These are phyloP conservation scores for Daldinia eschscholtzii DNA, from an alignment of 2,329 filamentous ascomycete genomes.

Conservation along the genomic window DNA sequence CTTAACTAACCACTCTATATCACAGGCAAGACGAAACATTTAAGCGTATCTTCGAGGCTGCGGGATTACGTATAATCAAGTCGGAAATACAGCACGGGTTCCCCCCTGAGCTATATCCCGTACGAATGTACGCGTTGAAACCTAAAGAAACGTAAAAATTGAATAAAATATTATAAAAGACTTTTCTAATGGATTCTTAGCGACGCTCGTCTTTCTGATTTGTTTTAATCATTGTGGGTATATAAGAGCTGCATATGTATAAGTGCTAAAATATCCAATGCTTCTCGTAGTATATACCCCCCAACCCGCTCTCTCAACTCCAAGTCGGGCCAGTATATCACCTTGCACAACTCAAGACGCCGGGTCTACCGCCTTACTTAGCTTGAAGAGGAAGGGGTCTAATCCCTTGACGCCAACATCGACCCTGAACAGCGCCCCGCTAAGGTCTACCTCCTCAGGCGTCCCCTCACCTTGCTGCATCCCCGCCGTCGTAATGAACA, in stretches of 20 bases:
- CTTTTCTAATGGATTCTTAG: background rate
- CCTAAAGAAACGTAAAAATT: slow-evolving; percentile 53
- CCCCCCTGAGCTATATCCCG: slow-evolving; percentile 71
- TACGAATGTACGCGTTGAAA: slow-evolving; percentile 82
- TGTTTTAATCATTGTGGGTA: background rate
- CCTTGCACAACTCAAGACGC: slow-evolving; percentile 15
- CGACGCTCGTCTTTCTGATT: background rate
- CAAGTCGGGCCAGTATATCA: background rate
- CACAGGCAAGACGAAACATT: slow-evolving; percentile 78
- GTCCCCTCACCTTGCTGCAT: slow-evolving; percentile 75
- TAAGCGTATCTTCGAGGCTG: slow-evolving; percentile 74
- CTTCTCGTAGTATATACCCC: background rate
- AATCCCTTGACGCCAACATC: slow-evolving; percentile 80
- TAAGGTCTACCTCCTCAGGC: slow-evolving; percentile 71
- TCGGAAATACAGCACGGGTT: slow-evolving; percentile 75
- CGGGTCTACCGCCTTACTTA: slow-evolving; percentile 47
- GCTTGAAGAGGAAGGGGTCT: slow-evolving; percentile 73
- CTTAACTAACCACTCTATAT: slow-evolving; percentile 17
- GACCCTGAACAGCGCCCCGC: slow-evolving; percentile 80
- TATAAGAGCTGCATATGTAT: slow-evolving; percentile 4
- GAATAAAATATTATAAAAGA: slow-evolving; percentile 15
- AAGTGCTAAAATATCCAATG: background rate
- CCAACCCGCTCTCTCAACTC: background rate
- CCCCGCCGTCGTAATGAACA: slow-evolving; percentile 83
- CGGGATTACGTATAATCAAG: slow-evolving; percentile 75